Base-by-base conservation (phyloP, 2,329 filamentous ascomycete species). In the Lecanicillium sp. region DNA sequence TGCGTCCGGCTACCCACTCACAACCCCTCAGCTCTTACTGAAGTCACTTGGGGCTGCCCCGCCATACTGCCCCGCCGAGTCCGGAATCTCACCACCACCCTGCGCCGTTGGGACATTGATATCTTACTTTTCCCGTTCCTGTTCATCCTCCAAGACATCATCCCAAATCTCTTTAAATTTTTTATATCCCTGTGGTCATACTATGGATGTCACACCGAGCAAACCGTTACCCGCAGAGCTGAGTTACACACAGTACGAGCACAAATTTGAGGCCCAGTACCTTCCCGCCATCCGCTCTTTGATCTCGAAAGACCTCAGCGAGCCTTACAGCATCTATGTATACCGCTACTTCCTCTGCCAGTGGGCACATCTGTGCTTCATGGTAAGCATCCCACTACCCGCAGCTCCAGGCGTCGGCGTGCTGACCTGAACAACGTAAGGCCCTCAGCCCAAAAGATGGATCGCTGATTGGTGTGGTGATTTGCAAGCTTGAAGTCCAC, bases 321-420 rank as follows among this genome's bases (percentile, higher is more conserved):
- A 98, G 67, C 93, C 93, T 2, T 98, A 98, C 67, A 97, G 91
- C 69, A 97, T 98, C 64, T 98, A 98, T 71, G 93, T 98, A 50
- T 98, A 97, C 67, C 83, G 93, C 26, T 98, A 98, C 66, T 98
- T 98, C 60, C 73, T 98, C 15, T 95, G 94, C 63, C 90, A 97
- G 77, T 98, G 93, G 93, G 87, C 87, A 5, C 86, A 97, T 62
- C 72, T 98, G n/a, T 98, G 93, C 68, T 97, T 89, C 68, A 87
- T 97, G 83, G 90, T 91, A 69, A 27, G 63, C 45, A 36, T 43
- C 27, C 26, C 6, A 38, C 30, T 27, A 19, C n/a, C 33, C 40
- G 23, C 36, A 10, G n/a, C 33, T n/a, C 10, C 29, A 27, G 51
- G 60, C 53, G 20, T 14, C 15, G 12, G 35, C 14, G 26, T 32